These are phyloP conservation scores for Beta corolliflora DNA, from an alignment of 179 eudicot species.

Conservation along the genomic window DNA sequence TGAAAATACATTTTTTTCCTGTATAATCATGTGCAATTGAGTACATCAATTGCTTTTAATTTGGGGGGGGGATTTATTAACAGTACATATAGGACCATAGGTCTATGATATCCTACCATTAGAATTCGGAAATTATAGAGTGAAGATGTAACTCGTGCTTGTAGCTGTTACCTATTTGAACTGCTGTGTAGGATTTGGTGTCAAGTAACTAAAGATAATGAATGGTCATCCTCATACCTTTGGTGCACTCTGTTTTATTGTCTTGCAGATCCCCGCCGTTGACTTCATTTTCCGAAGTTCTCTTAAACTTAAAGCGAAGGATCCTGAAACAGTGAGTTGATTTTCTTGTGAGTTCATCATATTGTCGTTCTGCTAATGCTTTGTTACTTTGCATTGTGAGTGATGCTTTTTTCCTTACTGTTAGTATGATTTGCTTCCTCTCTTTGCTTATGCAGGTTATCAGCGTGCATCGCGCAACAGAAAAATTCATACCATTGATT, in stretches of 20 bases:
- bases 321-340: slow-evolving; percentile 70
- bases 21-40: not conserved
- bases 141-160: not conserved
- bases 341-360: slow-evolving; percentile 8
- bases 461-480: slow-evolving; percentile 57
- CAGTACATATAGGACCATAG: not conserved
- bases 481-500: slow-evolving; percentile 59
- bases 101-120: not conserved
- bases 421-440: not conserved
- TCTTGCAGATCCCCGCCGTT: slow-evolving; percentile 61
- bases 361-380: not conserved
- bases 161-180: not conserved
- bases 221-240: slow-evolving; percentile 13
- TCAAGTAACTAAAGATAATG: not conserved
- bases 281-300: slow-evolving; percentile 67
- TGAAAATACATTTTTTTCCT: not conserved
- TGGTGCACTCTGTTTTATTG: slow-evolving; percentile 12
- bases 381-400: not conserved
- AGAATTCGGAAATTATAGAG: not conserved
- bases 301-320: slow-evolving; percentile 83
- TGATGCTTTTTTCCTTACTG: not conserved
- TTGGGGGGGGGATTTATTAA: not conserved
- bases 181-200: slow-evolving; percentile 2
- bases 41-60: not conserved
- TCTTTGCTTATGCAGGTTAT: slow-evolving; percentile 50